Evolutionary conservation across 192 early-diverging fungal genomes (phyloP).

Genomic region (Umbelopsis vinacea): DNA sequence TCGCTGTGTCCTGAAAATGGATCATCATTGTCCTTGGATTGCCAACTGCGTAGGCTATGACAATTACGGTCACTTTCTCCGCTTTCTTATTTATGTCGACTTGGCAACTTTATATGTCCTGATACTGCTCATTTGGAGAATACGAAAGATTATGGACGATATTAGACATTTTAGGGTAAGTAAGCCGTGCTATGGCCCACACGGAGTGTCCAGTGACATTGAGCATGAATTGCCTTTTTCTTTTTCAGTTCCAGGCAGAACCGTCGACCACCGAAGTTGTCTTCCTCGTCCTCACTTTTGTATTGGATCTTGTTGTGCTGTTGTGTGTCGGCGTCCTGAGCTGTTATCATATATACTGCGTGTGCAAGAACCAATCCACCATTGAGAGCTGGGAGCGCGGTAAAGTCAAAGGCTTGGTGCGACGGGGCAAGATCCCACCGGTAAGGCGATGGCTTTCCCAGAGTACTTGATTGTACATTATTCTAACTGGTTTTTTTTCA

Average conservation of each 20-base stretch:
- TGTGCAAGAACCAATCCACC: conserved; percentile 71
- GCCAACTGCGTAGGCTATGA: conserved; percentile 82
- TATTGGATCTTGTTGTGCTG: conserved; percentile 74
- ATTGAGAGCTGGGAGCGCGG: conserved; percentile 82
- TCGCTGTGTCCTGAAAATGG: conserved; percentile 83
- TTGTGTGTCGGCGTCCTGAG: conserved; percentile 72
- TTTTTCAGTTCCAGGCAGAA: conserved; percentile 38
- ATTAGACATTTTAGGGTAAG: conserved; percentile 38
- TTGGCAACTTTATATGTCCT: conserved; percentile 62
- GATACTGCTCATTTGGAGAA: conserved; percentile 56
- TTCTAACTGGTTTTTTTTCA: not conserved
- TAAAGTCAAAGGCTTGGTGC: conserved; percentile 67
- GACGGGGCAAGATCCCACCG: conserved; percentile 59
- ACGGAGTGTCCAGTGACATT: not conserved
- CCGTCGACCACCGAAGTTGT: conserved; percentile 56
- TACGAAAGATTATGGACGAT: conserved; percentile 51
- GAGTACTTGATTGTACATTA: not conserved
- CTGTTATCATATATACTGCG: conserved; percentile 76
- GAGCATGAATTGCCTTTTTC: not conserved
- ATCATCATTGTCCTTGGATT: conserved; percentile 93
- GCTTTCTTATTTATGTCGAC: conserved; percentile 76
- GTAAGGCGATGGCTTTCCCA: conserved; percentile 33
- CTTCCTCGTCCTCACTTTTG: conserved; percentile 77
- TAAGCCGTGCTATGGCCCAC: not conserved
- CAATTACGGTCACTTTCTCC: conserved; percentile 77